A percentile compares a stretch with the other conserved stretches of the same genome.
Conservation (phyloP, 2,329 filamentous ascomycete species). For the Diaporthe velutina region DNA sequence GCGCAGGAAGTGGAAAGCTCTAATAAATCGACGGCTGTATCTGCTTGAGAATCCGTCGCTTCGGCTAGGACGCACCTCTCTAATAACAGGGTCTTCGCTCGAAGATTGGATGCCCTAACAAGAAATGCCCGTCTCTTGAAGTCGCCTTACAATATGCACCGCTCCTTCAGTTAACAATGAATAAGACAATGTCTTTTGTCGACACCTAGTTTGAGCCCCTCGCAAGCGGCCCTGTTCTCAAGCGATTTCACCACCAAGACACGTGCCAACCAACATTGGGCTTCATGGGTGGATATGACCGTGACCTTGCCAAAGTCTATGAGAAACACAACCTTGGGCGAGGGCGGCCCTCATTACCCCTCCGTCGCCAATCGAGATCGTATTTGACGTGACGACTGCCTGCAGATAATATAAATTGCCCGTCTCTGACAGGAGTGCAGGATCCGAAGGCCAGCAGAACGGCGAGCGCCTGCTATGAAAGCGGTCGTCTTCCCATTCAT, state of each 20-base stretch:
- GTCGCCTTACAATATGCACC: background rate
- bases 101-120: too few relatives aligned
- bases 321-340: too few relatives aligned
- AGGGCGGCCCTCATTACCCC: too few relatives aligned
- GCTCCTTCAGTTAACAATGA: background rate
- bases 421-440: background rate
- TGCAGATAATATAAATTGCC: too few relatives aligned
- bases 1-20: too few relatives aligned
- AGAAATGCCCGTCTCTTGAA: background rate
- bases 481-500: too few relatives aligned
- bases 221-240: background rate
- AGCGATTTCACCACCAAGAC: background rate
- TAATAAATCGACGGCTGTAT: background rate
- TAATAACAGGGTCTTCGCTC: background rate
- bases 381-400: background rate
- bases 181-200: background rate
- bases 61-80: background rate
- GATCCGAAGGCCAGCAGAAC: too few relatives aligned
- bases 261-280: background rate
- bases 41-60: background rate
- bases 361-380: background rate
- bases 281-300: background rate
- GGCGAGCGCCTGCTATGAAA: background rate
- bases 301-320: background rate
- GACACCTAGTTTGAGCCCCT: background rate